These are phyloP conservation scores for Solanum sejunctum DNA, from an alignment of 257 asterid species.

Conservation along the genomic window DNA sequence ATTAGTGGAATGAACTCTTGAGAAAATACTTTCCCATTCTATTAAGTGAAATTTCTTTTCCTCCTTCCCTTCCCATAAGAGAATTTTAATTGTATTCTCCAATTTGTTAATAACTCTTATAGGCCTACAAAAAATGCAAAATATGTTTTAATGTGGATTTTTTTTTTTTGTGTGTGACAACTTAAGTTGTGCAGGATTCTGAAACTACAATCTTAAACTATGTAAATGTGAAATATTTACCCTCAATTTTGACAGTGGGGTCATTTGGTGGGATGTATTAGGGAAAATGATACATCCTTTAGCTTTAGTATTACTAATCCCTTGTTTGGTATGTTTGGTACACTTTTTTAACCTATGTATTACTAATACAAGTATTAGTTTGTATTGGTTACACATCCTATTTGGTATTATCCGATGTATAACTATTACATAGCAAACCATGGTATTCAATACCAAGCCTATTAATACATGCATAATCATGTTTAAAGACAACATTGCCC, in stretches of 20 bases:
- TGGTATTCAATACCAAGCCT: no score
- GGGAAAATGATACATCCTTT: neutral
- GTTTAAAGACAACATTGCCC: no score
- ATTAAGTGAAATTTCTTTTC: neutral
- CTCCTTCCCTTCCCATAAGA: neutral
- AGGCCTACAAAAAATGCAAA: neutral
- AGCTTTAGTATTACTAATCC: neutral
- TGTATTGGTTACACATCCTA: neutral
- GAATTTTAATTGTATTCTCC: neutral
- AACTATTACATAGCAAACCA: neutral
- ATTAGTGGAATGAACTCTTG: neutral
- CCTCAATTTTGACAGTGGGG: neutral
- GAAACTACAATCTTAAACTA: neutral
- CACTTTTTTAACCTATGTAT: neutral
- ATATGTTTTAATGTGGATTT: neutral
- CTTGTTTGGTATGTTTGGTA: neutral
- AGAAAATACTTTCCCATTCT: neutral
- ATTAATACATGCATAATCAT: no score
- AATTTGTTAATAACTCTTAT: neutral
- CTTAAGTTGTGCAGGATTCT: neutral
- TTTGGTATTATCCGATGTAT: neutral
- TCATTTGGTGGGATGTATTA: neutral
- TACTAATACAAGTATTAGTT: neutral
- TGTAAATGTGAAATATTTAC: neutral
- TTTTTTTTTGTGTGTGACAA: neutral